Evolutionary conservation across 495 filamentous ascomycete genomes (phyloP), one percentile per base, ranked within the genome.

Genomic region (Neurospora tetraspora): DNA sequence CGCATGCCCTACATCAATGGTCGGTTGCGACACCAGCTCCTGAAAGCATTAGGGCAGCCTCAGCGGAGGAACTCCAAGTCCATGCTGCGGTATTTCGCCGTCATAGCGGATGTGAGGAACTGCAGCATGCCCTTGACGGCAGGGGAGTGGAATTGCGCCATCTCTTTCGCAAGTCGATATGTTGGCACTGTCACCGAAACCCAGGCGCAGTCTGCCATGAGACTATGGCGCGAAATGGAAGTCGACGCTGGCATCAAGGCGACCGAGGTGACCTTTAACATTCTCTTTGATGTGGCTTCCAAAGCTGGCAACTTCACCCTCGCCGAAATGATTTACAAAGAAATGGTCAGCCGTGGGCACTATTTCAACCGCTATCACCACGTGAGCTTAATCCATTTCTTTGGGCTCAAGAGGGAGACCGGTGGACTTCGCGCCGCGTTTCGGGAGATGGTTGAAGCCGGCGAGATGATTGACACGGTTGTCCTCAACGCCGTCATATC

Each of bases 201-300:
- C 23, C 91, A 97, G 72, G 83, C 94, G 9, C 86, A 92, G 71
- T 82, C 88, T 31, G 91, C 93, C 2, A 87, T 98, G 20, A 85
- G 90, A 39, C 81, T 96, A n/a, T 98, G 94, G 93, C 88, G 89
- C 71, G 88, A 93, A 75, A 97, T 97, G 91, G 96, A 98, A 80
- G 81, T 86, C 37, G 80, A 88, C n/a, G 89, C 89, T 20, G 86
- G 87, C 6, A 80, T 94, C n/a, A 77, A 82, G 73, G 86, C 84
- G 39, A 91, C 89, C 74, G 83, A 87, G 39, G 90, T 92, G 12
- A 95, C 94, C 3, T 97, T 98, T 83, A 95, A 93, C 80, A 91
- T 97, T 71, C 88, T 99, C 38, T 97, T 97, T 74, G 93, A 97
- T 77, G 87, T 92, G 18, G 94, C 95, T 39, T 88, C 92, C 65